Percentiles rank a stretch among this genome's conserved stretches.
These are phyloP conservation scores for Cinnamomum micranthum DNA, from an alignment of 164 flowering plant species.

Conservation along the genomic window DNA sequence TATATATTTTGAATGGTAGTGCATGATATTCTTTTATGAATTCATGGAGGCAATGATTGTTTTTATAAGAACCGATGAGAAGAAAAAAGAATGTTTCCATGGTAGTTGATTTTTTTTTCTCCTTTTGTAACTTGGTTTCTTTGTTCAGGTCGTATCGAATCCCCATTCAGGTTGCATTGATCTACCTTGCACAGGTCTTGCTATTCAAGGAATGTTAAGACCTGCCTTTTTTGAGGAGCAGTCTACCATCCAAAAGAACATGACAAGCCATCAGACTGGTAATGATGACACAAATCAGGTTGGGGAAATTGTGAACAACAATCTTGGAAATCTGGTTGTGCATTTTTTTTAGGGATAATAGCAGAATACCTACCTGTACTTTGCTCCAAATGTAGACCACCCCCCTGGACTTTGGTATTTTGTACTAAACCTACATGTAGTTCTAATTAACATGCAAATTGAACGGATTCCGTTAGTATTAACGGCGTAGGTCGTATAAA, in stretches of 20 bases:
- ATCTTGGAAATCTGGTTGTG: conserved; percentile 18
- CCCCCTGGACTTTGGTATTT: too few relatives aligned
- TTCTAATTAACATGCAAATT: too few relatives aligned
- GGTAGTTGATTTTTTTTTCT: not conserved
- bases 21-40: not conserved
- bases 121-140: not conserved
- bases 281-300: conserved; percentile 22
- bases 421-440: too few relatives aligned
- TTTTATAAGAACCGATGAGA: too few relatives aligned
- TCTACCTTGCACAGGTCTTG: conserved; percentile 68
- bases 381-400: too few relatives aligned
- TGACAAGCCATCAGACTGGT: conserved; percentile 25
- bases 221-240: conserved; percentile 72
- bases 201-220: conserved; percentile 73
- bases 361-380: too few relatives aligned
- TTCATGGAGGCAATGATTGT: too few relatives aligned
- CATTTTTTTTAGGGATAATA: too few relatives aligned
- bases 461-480: too few relatives aligned
- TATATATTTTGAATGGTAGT: not conserved
- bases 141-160: conserved; percentile 53
- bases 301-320: conserved; percentile 25
- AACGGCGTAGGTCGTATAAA: too few relatives aligned
- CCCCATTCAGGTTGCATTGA: conserved; percentile 75
- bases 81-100: not conserved
- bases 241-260: conserved; percentile 48